These are phyloP conservation scores for Gracilaria vermiculophylla DNA, from an alignment of 23 red algal genomes.

Conservation along the genomic window DNA sequence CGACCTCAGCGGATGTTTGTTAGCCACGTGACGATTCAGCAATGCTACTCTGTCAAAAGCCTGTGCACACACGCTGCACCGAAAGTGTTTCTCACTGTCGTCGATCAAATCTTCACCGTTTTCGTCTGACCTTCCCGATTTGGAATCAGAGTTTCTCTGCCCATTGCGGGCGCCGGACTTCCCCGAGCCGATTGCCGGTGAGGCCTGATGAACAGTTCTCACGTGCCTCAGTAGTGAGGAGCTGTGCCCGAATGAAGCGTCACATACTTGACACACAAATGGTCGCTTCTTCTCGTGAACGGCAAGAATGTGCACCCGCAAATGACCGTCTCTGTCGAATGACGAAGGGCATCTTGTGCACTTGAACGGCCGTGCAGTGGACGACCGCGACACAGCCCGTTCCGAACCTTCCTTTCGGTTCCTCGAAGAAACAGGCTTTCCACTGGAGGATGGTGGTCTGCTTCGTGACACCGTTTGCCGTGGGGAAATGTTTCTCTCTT, in stretches of 20 bases:
- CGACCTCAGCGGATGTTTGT: conserved; percentile 37
- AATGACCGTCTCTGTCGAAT: conserved; percentile 66
- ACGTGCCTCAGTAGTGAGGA: conserved; percentile 63
- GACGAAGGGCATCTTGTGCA: conserved; percentile 63
- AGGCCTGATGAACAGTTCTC: conserved; percentile 70
- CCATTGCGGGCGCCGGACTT: conserved; percentile 14
- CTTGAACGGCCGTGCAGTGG: conserved; percentile 50
- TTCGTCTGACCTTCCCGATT: conserved; percentile 16
- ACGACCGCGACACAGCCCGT: conserved; percentile 20
- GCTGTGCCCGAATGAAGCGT: conserved; percentile 72
- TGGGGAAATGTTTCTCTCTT: neutral
- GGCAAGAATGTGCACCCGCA: conserved; percentile 64
- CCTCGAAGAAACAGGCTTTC: conserved; percentile 8
- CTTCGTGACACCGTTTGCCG: neutral
- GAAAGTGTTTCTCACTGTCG: conserved; percentile 48
- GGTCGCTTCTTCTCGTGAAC: conserved; percentile 77
- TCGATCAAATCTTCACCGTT: neutral
- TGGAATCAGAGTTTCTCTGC: conserved; percentile 38
- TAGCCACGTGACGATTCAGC: conserved; percentile 56
- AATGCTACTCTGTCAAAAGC: conserved; percentile 55
- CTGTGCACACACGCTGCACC: conserved; percentile 45
- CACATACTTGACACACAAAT: conserved; percentile 73
- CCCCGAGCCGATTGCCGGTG: conserved; percentile 50
- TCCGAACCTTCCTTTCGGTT: conserved; percentile 28
- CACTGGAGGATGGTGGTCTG: neutral